Evolutionary conservation across 768 basidiomycete species (phyloP), one percentile per base, ranked within the genome.

Genomic region (Asterophora lycoperdoides): DNA sequence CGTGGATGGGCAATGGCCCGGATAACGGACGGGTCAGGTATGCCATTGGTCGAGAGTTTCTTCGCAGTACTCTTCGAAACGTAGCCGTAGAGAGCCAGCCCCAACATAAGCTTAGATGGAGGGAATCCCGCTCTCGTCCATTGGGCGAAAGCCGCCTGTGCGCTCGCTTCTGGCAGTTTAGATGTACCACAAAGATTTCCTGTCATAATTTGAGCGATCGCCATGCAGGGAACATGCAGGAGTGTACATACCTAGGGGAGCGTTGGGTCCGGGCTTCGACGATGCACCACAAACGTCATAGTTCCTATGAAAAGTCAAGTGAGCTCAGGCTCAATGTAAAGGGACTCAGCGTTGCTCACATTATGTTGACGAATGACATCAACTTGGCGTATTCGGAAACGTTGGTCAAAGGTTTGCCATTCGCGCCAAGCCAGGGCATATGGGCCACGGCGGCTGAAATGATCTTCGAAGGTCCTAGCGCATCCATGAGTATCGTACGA

Each of bases 111-210:
- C 70, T 89, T 77, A 26, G 69, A 72, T 0, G 79, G 77, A 9
- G 86, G 83, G 70, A 86, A 79, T 19, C 81, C 80, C 17, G 86
- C 86, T 4, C 63, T 62, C 3, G 77, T 79, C 86, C 86, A 90
- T 54, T 80, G 74, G 15, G 65, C 53, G 41, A 85, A 70, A 3
- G 85, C 82, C 3, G 81, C 79, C 49, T 78, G 65, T 4, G 84
- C 86, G 59, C 75, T 84, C 20, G 82, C 81, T 43, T 76, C 67
- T 0, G 85, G 84, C 51, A 81, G 80, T 9, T 65, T 61, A 14
- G 81, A 83, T 33, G 76, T 78, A n/a, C 77, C 71, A 62, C 86
- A 88, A 1, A 70, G 71, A 62, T 88, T 71, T 4, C 70, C 71
- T 71, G 26, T 15, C 17, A 37, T 20, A 23, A 15, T 15, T 11